Percentiles rank a stretch among this genome's conserved stretches.
phyloP scores from a whole-genome alignment of 257 asterid genomes.

The Paraleonurus japonicus region DNA sequence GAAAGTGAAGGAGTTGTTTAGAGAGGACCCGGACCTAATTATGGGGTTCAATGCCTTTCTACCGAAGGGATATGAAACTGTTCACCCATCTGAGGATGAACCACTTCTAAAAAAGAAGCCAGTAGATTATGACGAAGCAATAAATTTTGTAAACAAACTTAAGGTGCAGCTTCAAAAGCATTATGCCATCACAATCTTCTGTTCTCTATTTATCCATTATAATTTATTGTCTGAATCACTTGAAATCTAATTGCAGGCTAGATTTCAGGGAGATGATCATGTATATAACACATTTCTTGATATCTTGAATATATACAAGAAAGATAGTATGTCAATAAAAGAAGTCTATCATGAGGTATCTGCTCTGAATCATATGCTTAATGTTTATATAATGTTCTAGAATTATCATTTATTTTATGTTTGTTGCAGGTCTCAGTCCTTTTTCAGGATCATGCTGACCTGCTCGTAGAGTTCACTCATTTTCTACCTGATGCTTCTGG shows the following conservation, averaged over 20 bases:
- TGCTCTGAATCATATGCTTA: constrained; percentile 17
- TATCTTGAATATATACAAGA: constrained; percentile 86
- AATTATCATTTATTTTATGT: constrained; percentile 24
- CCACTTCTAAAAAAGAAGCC: constrained; percentile 68
- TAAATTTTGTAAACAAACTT: constrained; percentile 77
- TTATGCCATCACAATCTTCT: constrained; percentile 14
- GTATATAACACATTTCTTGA: constrained; percentile 88
- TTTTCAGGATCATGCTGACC: constrained; percentile 78
- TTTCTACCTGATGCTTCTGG: constrained; percentile 79
- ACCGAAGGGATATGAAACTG: constrained; percentile 78
- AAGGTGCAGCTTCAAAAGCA: constrained; percentile 59
- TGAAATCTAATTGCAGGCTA: constrained; percentile 59
- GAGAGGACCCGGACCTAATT: constrained; percentile 73
- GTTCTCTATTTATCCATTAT: constrained; percentile 7
- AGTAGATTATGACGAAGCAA: constrained; percentile 79
- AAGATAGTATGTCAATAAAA: constrained; percentile 63
- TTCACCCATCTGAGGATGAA: constrained; percentile 64
- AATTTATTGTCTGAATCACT: constrained; percentile 32
- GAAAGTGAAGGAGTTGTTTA: constrained; percentile 83
- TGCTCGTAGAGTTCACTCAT: constrained; percentile 92
- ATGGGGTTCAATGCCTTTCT: constrained; percentile 94
- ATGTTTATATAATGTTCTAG: constrained; percentile 8
- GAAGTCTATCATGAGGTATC: constrained; percentile 90
- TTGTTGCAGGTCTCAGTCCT: constrained; percentile 77
- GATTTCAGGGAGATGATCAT: constrained; percentile 86